Base-by-base conservation (phyloP, 78 protist species). In the Dictyostelium firmibasis region DNA sequence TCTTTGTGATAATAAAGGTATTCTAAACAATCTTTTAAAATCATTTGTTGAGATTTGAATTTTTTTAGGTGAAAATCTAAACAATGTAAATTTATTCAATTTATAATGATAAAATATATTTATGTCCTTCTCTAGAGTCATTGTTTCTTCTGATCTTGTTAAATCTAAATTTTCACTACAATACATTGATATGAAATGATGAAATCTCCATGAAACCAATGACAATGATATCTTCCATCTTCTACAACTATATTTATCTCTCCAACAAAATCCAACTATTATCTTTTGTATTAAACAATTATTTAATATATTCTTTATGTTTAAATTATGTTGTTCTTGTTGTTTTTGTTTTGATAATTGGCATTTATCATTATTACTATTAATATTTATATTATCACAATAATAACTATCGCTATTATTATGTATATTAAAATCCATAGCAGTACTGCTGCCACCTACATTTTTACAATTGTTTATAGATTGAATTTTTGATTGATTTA, bases 191-290 rank as follows among this genome's bases (percentile, higher is more conserved):
- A 82, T 60, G 14, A 35, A 57, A 10, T 29, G 20, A 43, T 60
- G 86, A 38, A 82, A 82, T 57, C 31, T 35, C 86, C 75, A 57
- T 9, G 69, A 82, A 3, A 82, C 86, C 9, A 57, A n/a, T 7
- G 60, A 35, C 23, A 82, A 27, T 82, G 86, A 57, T 16, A 82
- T 10, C 20, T 82, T 82, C 86, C 86, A 82, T 82, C 31, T 82
- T 35, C 86, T 82, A 27, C 47, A 60, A 9, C 25, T 13, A 82
- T 57, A 57, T 60, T 60, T 82, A 35, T 82, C 86, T 14, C 35
- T 5, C 86, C 86, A 82, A 43, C 83, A 77, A 77, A 41, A 77
- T 41, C 83, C 62, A 77, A 77, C 60, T n/a, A 77, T 77, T 43
- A 41, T 35, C 41, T 77, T 77, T 77, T 77, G 83, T 38, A 77